Conservation (phyloP, 192 early-diverging fungal species). For the Coemansia sp. region DNA sequence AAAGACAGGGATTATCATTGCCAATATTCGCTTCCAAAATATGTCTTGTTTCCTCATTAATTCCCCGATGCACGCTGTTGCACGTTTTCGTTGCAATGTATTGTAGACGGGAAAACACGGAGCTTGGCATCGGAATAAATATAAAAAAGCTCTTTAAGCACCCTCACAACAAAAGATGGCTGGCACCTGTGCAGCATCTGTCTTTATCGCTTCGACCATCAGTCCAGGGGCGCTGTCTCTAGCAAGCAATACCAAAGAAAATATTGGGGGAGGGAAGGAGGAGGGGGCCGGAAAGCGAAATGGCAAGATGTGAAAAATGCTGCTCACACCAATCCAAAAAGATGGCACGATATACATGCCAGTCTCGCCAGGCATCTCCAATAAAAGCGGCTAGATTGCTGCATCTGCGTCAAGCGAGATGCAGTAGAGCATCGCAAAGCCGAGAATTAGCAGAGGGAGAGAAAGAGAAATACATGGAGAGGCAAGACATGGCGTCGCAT, state of each 20-base stretch:
- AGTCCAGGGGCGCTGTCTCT: neutral
- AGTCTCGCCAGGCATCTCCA: neutral
- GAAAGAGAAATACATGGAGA: neutral
- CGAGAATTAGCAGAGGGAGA: neutral
- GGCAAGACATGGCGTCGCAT: neutral
- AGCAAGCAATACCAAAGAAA: neutral
- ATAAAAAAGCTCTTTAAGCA: no score
- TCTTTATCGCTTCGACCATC: neutral
- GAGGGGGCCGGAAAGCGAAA: no score
- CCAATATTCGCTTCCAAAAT: neutral
- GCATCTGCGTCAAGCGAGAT: neutral
- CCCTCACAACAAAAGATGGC: no score
- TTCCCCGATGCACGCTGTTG: constrained; percentile 7
- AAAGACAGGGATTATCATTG: neutral
- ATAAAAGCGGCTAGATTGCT: neutral
- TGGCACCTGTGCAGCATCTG: neutral
- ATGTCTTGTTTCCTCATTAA: neutral
- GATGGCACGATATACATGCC: neutral
- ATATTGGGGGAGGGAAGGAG: neutral
- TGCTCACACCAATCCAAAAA: neutral
- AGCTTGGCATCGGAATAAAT: neutral
- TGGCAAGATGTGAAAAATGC: no score
- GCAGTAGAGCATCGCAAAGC: neutral
- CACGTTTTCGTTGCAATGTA: neutral
- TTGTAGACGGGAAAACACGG: neutral